Base-by-base conservation (phyloP, 2,329 filamentous ascomycete species). In the Pseudogymnoascus pannorum region DNA sequence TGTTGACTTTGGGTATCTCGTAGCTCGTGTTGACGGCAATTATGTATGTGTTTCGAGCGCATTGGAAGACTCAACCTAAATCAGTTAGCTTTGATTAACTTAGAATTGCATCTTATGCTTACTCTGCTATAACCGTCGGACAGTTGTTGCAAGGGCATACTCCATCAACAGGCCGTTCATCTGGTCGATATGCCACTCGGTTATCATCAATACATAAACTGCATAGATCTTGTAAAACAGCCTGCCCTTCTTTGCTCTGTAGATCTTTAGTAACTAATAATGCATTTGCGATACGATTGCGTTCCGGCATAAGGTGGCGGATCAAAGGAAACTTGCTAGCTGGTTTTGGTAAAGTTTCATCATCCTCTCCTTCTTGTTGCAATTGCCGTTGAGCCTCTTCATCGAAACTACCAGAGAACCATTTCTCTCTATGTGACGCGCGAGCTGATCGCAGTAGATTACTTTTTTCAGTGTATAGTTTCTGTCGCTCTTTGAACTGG, bases 111-210 rank as follows among this genome's bases (percentile, higher is more conserved):
- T n/a, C n/a, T n/a, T 48, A 48, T 48, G n/a, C 40, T 48, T 59
- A 59, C 58, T 51, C 16, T 20, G 58, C 16, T 16, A 48, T 35
- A 14, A 22, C 26, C 12, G 40, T 54, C 12, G 1, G 16, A 31
- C 59, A 57, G 12, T 29, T 40, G 22, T 36, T 54, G 26, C 40
- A 60, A 51, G 59, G 59, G 33, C 59, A 60, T 51, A 51, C 24
- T 26, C 59, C 38, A 40, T 51, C 12, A 54, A 60, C 40, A 31
- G 59, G 59, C 16, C n/a, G 16, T 57, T 54, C 38, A 26, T 31
- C 59, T 51, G 38, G 24, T n/a, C n/a, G n/a, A n/a, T n/a, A n/a
- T n/a, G n/a, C n/a, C n/a, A n/a, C n/a, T n/a, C n/a, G n/a, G n/a
- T 31, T 26, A 36, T 60, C 59, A 36, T 60, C 22, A 29, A 2